A percentile compares a stretch with the other conserved stretches of the same genome.
Evolutionary conservation across 768 basidiomycete genomes (phyloP).

Genomic region (Boletellus ananiceps): DNA sequence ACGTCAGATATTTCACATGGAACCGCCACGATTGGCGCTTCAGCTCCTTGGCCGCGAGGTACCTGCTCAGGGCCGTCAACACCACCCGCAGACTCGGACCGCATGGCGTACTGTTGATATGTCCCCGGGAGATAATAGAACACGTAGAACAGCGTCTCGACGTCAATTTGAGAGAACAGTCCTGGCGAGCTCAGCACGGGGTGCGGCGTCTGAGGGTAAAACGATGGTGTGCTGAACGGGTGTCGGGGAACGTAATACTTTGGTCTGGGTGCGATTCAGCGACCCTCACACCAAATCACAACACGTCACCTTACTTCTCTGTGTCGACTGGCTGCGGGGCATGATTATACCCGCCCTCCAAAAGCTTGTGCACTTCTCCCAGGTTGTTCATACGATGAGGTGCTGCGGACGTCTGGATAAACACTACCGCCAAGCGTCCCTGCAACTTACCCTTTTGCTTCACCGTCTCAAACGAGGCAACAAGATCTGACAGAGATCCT

Average conservation of each 20-base stretch:
- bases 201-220: constrained; percentile 90
- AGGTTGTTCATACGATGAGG: constrained; percentile 84
- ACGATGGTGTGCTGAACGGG: constrained; percentile 84
- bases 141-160: constrained; percentile 97
- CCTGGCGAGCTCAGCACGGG: constrained; percentile 75
- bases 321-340: constrained; percentile 93
- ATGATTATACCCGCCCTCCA: constrained; percentile 86
- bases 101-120: constrained; percentile 76
- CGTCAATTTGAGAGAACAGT: constrained; percentile 87
- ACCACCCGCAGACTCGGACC: neutral
- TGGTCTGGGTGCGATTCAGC: constrained; percentile 53
- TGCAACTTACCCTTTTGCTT: constrained; percentile 85
- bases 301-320: constrained; percentile 72
- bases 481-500: constrained; percentile 85
- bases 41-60: constrained; percentile 92
- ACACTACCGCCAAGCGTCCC: neutral
- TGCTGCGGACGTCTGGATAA: constrained; percentile 35
- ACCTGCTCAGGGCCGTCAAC: constrained; percentile 43
- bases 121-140: constrained; percentile 98
- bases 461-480: constrained; percentile 90
- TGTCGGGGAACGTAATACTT: constrained; percentile 95
- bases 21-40: constrained; percentile 99
- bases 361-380: constrained; percentile 85
- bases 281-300: neutral
- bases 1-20: constrained; percentile 98